These are phyloP conservation scores for Chenopodium quinoa DNA, from an alignment of 148 eudicot species.

Conservation along the genomic window DNA sequence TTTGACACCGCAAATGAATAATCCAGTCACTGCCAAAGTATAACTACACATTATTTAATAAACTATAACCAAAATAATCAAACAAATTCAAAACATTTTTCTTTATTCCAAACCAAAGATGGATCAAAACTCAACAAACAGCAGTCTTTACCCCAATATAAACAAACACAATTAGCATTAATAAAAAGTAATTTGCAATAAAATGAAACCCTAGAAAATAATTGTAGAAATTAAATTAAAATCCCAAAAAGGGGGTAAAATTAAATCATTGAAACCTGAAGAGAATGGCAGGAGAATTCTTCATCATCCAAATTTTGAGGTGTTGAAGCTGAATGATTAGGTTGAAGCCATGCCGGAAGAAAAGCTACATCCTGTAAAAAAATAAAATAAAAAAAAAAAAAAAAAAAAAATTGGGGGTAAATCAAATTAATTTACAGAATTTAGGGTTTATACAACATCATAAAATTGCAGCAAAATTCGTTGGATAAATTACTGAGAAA, in stretches of 20 bases:
- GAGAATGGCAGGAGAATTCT: background rate
- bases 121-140: background rate
- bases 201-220: background rate
- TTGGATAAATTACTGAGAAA: background rate
- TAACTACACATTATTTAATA: background rate
- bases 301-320: background rate
- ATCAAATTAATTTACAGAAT: background rate
- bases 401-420: background rate
- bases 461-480: background rate
- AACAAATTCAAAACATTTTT: too few species aligned
- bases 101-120: background rate
- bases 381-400: background rate
- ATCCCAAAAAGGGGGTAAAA: background rate
- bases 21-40: too few species aligned
- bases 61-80: too few species aligned
- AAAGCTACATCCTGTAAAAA: constrained; percentile 34
- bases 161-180: background rate
- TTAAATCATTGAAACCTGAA: constrained; percentile 18
- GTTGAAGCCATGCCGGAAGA: constrained; percentile 44
- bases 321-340: constrained; percentile 17
- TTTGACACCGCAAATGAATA: too few species aligned
- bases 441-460: background rate
- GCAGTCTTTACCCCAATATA: background rate
- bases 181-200: background rate
- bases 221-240: background rate